A percentile compares a stretch with the other conserved stretches of the same genome.
phyloP scores from a whole-genome alignment of 257 asterid genomes.

The Solanum clarkiae region DNA sequence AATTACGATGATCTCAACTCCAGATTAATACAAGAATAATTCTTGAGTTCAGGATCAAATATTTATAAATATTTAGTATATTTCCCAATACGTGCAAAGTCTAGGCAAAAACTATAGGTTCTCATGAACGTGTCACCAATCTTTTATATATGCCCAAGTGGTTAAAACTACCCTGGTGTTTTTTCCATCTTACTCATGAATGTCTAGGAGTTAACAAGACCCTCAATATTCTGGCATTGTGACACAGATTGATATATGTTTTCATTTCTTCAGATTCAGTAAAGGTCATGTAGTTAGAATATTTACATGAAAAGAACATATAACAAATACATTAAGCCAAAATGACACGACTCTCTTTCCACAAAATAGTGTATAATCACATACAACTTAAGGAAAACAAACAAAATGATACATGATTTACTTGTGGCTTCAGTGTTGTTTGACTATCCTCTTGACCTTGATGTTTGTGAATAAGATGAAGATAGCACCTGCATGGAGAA shows the following conservation, averaged over 20 bases:
- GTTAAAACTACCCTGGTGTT: not conserved
- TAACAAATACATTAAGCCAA: not conserved
- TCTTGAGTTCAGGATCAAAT: not conserved
- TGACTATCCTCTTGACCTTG: conserved; percentile 38
- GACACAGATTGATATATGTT: not conserved
- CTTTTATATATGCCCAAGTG: not conserved
- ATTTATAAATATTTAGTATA: no score
- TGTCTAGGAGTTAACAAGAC: not conserved
- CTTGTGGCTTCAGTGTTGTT: not conserved
- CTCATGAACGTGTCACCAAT: not conserved
- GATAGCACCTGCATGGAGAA: conserved; percentile 52
- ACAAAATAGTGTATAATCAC: not conserved
- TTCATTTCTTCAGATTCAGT: not conserved
- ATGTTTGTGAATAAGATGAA: conserved; percentile 68
- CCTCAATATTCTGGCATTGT: not conserved
- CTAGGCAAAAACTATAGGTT: not conserved
- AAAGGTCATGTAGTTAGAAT: not conserved
- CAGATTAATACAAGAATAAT: no score
- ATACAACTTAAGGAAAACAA: not conserved
- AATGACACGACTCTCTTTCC: not conserved
- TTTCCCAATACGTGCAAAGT: no score
- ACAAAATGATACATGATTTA: not conserved
- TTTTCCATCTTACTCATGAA: not conserved
- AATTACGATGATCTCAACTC: not conserved
- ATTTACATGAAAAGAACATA: not conserved